Conservation (phyloP, 2,329 filamentous ascomycete genomes). For the Colletotrichum shisoi region DNA sequence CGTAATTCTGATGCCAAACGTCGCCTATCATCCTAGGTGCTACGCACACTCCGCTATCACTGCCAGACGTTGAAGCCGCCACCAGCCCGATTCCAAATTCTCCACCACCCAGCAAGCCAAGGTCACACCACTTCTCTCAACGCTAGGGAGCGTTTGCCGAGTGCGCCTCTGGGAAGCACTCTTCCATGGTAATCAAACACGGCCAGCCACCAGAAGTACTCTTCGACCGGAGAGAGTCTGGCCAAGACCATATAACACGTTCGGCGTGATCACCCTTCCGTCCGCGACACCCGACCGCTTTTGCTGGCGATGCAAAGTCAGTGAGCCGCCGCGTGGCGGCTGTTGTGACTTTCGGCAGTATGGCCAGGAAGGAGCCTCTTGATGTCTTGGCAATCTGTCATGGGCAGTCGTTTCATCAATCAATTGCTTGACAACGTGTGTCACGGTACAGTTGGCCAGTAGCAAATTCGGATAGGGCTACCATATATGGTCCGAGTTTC, state of each 20-base stretch:
- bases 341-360: background rate
- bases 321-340: background rate
- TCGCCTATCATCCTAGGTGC: constrained; percentile 28
- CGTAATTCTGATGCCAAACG: constrained; percentile 19
- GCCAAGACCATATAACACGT: constrained; percentile 13
- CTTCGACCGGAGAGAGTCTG: background rate
- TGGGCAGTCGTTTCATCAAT: background rate
- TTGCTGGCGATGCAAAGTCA: background rate
- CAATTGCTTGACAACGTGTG: background rate
- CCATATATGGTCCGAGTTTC: constrained; percentile 23
- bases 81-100: constrained; percentile 7
- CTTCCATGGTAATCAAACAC: constrained; percentile 29
- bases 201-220: background rate
- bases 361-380: background rate
- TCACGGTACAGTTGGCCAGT: background rate
- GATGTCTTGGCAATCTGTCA: background rate
- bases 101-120: background rate
- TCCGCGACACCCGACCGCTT: constrained; percentile 10
- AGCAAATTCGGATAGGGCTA: background rate
- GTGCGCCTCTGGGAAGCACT: constrained; percentile 27
- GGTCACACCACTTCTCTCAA: constrained; percentile 19
- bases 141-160: constrained; percentile 21
- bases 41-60: constrained; percentile 8
- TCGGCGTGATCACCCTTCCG: constrained; percentile 17
- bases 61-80: constrained; percentile 6